phyloP scores from a whole-genome alignment of 495 filamentous ascomycete species.

The Pyronema omphalodes region DNA sequence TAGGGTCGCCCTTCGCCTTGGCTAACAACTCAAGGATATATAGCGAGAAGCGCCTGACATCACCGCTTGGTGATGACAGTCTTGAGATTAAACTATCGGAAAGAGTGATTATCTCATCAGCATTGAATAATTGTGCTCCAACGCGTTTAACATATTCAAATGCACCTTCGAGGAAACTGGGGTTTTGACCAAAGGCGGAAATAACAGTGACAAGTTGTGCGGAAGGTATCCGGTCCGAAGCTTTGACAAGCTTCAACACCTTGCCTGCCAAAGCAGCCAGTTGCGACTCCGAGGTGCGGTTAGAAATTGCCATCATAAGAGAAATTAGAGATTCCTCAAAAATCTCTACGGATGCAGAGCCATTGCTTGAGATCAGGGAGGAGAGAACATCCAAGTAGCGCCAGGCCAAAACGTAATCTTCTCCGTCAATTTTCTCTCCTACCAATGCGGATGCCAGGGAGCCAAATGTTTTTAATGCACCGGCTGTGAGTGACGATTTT shows the following conservation, averaged over 20 bases:
- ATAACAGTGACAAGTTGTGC: background rate
- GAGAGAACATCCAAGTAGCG: background rate
- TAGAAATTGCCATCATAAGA: background rate
- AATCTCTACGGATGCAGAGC: background rate
- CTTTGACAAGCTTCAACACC: background rate
- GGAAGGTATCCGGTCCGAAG: background rate
- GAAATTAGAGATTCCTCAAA: background rate
- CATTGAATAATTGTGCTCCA: conserved; percentile 27
- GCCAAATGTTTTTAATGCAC: background rate
- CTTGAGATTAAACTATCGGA: conserved; percentile 46
- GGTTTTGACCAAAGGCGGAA: background rate
- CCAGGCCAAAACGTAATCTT: background rate
- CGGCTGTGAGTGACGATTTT: conserved; percentile 5
- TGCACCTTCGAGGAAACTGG: conserved; percentile 44
- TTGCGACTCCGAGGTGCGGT: background rate
- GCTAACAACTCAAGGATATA: conserved; percentile 41
- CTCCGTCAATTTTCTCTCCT: background rate
- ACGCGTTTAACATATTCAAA: conserved; percentile 39
- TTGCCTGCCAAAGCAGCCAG: background rate
- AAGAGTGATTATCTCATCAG: conserved; percentile 36
- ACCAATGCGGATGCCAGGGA: background rate
- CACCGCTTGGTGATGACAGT: conserved; percentile 51
- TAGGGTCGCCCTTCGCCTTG: conserved; percentile 3
- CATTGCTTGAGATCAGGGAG: background rate
- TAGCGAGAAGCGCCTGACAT: conserved; percentile 50